These are phyloP conservation scores for Biscogniauxia mediterranea DNA, from an alignment of 2,329 filamentous ascomycete species.

Conservation along the genomic window DNA sequence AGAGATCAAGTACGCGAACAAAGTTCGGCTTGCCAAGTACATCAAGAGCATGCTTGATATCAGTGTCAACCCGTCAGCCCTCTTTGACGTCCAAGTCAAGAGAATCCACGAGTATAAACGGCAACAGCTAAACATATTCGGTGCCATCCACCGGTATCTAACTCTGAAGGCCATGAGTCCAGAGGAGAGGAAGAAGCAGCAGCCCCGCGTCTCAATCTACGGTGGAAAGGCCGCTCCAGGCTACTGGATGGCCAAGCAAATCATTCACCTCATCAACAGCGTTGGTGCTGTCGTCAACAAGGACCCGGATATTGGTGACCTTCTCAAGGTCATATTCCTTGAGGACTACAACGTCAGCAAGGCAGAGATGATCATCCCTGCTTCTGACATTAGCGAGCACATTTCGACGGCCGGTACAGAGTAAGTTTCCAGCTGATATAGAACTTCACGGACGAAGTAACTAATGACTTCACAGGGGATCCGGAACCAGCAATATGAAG, in stretches of 20 bases:
- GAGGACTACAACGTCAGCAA: slow-evolving; percentile 99
- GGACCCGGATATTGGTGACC: slow-evolving; percentile 85
- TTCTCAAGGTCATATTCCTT: slow-evolving; percentile 95
- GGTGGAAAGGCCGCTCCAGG: slow-evolving; percentile 96
- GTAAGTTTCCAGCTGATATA: slow-evolving; percentile 39
- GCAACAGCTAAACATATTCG: slow-evolving; percentile 98
- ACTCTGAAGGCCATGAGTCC: slow-evolving; percentile 80
- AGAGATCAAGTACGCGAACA: slow-evolving; percentile 96
- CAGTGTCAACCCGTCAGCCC: slow-evolving; percentile 77
- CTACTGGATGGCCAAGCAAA: slow-evolving; percentile 99
- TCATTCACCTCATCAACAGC: slow-evolving; percentile 94
- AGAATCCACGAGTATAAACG: slow-evolving; percentile 99
- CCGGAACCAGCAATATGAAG: slow-evolving; percentile 98
- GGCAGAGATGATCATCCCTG: slow-evolving; percentile 92
- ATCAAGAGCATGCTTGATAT: slow-evolving; percentile 81
- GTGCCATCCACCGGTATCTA: slow-evolving; percentile 92
- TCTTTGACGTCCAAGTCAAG: slow-evolving; percentile 98
- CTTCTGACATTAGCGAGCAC: slow-evolving; percentile 95
- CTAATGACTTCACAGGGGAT: slow-evolving; percentile 44
- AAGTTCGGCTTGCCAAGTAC: slow-evolving; percentile 85
- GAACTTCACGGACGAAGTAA: slow-evolving; percentile 4
- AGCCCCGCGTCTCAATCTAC: slow-evolving; percentile 90
- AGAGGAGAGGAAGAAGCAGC: slow-evolving; percentile 81
- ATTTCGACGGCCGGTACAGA: slow-evolving; percentile 98
- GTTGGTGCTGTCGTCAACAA: slow-evolving; percentile 90